Evolutionary conservation across 768 basidiomycete species (phyloP).

Genomic region (Ephemerocybe angulata): DNA sequence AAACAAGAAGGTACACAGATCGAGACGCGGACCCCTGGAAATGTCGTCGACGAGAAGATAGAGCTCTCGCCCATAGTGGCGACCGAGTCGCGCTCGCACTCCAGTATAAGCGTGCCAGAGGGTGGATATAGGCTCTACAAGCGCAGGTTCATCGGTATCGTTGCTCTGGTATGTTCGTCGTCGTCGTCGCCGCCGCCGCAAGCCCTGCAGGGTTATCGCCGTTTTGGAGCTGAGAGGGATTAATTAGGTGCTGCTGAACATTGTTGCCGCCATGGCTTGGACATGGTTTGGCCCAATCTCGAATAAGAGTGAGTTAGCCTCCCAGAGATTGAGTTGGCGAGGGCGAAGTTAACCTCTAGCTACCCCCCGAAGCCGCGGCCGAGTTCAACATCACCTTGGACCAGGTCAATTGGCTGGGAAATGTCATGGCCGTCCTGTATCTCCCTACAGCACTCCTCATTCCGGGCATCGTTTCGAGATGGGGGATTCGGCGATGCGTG

Average conservation of each 20-base stretch:
- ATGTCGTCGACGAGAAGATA: neutral
- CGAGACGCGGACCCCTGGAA: too few species aligned
- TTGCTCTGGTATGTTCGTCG: slow-evolving; percentile 49
- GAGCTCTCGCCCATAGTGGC: neutral
- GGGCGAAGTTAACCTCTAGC: neutral
- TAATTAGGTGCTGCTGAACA: slow-evolving; percentile 60
- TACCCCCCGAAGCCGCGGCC: slow-evolving; percentile 41
- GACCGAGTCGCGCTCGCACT: neutral
- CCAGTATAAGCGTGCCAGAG: neutral
- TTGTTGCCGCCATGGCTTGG: slow-evolving; percentile 63
- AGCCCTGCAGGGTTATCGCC: too few species aligned
- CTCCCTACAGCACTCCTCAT: slow-evolving; percentile 58
- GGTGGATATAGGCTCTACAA: slow-evolving; percentile 62
- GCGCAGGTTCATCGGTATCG: slow-evolving; percentile 60
- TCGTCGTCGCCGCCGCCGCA: neutral
- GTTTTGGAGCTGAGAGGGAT: too few species aligned
- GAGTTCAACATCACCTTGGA: slow-evolving; percentile 69
- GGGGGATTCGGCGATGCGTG: slow-evolving; percentile 62
- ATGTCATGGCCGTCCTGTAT: slow-evolving; percentile 58
- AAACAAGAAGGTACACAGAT: too few species aligned
- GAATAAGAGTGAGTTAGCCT: slow-evolving; percentile 45
- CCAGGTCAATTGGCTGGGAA: slow-evolving; percentile 80
- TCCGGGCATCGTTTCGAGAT: slow-evolving; percentile 54
- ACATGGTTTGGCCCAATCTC: slow-evolving; percentile 87
- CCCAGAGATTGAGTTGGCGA: neutral